Percentiles rank a stretch among this genome's conserved stretches.
Evolutionary conservation across 495 filamentous ascomycete species (phyloP).

Genomic region (Penicillium cinerascens): DNA sequence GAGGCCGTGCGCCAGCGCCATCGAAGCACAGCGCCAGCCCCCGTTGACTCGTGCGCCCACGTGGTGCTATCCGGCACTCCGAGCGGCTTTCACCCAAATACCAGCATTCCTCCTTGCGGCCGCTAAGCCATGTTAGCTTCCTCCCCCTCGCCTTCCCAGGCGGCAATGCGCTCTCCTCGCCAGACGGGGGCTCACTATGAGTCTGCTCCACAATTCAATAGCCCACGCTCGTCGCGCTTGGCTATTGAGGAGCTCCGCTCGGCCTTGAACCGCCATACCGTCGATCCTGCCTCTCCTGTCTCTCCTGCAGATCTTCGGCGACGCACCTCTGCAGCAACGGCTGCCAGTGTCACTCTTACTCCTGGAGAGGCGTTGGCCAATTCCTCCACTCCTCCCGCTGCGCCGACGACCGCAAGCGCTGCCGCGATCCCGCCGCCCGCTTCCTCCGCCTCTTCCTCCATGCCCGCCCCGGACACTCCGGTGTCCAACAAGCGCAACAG

Average conservation of each 20-base stretch:
- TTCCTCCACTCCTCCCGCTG: slow-evolving; percentile 17
- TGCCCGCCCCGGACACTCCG: slow-evolving; percentile 32
- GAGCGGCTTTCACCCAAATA: slow-evolving; percentile 17
- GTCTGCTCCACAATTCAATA: slow-evolving; percentile 33
- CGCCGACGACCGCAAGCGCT: slow-evolving; percentile 17
- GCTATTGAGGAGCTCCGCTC: slow-evolving; percentile 49
- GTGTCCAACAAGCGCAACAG: slow-evolving; percentile 45
- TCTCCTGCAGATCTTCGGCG: slow-evolving; percentile 39
- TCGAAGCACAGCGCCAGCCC: slow-evolving; percentile 34
- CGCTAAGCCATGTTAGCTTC: slow-evolving; percentile 44
- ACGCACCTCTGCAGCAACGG: slow-evolving; percentile 33
- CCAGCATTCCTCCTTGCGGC: slow-evolving; percentile 17
- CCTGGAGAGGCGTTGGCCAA: slow-evolving; percentile 21
- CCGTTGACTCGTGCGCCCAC: slow-evolving; percentile 45
- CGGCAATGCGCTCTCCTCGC: slow-evolving; percentile 30
- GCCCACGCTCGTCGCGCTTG: slow-evolving; percentile 39
- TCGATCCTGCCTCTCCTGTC: slow-evolving; percentile 37
- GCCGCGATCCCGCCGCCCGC: slow-evolving; percentile 24
- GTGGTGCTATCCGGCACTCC: slow-evolving; percentile 37
- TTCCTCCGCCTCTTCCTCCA: slow-evolving; percentile 31
- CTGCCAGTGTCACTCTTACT: slow-evolving; percentile 16
- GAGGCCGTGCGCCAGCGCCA: slow-evolving; percentile 26
- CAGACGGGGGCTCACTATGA: slow-evolving; percentile 30
- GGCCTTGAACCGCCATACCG: slow-evolving; percentile 43
- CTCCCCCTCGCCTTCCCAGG: slow-evolving; percentile 44